phyloP scores from a whole-genome alignment of 306 rosid genomes.

The Canavalia gladiata region DNA sequence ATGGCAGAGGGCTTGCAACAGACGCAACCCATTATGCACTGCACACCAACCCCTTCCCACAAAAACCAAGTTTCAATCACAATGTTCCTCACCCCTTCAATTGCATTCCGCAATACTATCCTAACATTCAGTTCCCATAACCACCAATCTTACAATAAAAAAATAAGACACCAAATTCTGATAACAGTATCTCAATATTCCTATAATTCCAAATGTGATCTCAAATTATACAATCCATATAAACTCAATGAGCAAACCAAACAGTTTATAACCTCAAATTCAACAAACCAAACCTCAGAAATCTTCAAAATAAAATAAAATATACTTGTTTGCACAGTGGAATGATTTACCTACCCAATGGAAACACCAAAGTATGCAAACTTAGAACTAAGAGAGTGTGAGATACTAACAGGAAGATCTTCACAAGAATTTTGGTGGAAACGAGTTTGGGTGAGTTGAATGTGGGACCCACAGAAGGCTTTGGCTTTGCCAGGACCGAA shows the following conservation, averaged over 20 bases:
- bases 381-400: constrained; percentile 26
- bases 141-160: constrained; percentile 41
- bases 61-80: constrained; percentile 57
- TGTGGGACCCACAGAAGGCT: constrained; percentile 33
- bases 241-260: constrained; percentile 28
- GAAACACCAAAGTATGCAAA: constrained; percentile 12
- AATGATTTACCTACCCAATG: constrained; percentile 40
- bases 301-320: constrained; percentile 42
- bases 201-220: constrained; percentile 46
- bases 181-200: constrained; percentile 46
- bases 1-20: constrained; percentile 96
- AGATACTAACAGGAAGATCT: constrained; percentile 28
- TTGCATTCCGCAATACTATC: constrained; percentile 47
- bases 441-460: constrained; percentile 7
- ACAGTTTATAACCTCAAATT: constrained; percentile 24
- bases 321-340: constrained; percentile 35
- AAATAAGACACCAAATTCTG: constrained; percentile 15
- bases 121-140: constrained; percentile 41
- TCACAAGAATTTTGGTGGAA: constrained; percentile 1
- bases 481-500: constrained; percentile 25
- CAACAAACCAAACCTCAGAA: constrained; percentile 52
- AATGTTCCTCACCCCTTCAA: constrained; percentile 58
- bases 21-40: constrained; percentile 81
- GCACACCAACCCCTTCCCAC: constrained; percentile 51
- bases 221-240: constrained; percentile 49